Evolutionary conservation across 169 alveolate species (phyloP).

Genomic region (Plasmodium malariae): DNA sequence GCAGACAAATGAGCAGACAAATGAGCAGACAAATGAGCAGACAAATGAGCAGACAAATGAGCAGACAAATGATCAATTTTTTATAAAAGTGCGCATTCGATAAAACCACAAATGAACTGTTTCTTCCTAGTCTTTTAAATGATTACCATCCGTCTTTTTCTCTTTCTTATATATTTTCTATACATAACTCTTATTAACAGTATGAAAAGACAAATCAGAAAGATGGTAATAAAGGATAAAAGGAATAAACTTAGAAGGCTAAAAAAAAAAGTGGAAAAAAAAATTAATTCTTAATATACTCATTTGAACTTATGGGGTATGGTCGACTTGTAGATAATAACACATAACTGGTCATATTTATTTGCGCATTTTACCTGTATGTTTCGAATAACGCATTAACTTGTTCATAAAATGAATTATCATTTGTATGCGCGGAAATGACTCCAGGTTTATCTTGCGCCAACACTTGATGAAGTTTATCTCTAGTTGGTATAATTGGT

Average conservation of each 20-base stretch:
- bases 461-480: not conserved
- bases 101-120: not conserved
- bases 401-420: not conserved
- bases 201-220: constrained; percentile 14
- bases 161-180: constrained; percentile 1
- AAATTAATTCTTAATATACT: not conserved
- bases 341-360: not conserved
- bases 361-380: not conserved
- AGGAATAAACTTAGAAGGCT: constrained; percentile 29
- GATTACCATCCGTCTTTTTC: constrained; percentile 40
- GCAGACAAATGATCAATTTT: too few species aligned
- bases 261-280: not conserved
- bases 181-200: constrained; percentile 31
- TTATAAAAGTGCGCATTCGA: not conserved
- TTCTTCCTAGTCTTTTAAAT: not conserved
- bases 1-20: too few species aligned
- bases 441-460: not conserved
- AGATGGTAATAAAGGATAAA: constrained; percentile 10
- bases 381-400: not conserved
- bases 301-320: not conserved
- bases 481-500: not conserved
- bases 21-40: too few species aligned
- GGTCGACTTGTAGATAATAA: not conserved
- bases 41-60: too few species aligned
- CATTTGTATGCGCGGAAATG: not conserved